phyloP scores from a whole-genome alignment of 2,329 filamentous ascomycete species.

The Pseudovirgaria hyperparasitica region DNA sequence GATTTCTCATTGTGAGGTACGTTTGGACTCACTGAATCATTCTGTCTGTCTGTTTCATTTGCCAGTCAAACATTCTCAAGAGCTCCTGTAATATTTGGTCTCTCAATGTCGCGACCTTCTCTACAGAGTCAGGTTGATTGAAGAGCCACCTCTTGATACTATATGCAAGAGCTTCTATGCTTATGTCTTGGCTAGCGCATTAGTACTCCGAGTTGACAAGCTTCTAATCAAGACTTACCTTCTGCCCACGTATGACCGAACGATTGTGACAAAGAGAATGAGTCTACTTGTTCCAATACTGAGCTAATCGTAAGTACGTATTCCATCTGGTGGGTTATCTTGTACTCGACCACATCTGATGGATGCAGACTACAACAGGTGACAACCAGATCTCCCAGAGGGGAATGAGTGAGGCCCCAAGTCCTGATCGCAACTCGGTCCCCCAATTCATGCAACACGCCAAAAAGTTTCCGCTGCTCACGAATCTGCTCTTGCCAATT shows the following conservation, averaged over 20 bases:
- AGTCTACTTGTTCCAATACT: too few species aligned
- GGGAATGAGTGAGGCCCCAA: slow-evolving; percentile 40
- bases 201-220: slow-evolving; percentile 2
- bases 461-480: slow-evolving; percentile 29
- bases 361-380: slow-evolving; percentile 41
- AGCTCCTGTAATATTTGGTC: slow-evolving; percentile 13
- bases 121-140: slow-evolving; percentile 14
- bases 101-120: slow-evolving; percentile 10
- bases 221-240: not conserved
- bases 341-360: slow-evolving; percentile 44
- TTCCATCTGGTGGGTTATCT: too few species aligned
- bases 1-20: too few species aligned
- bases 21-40: too few species aligned
- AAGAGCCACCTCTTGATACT: slow-evolving; percentile 21
- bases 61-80: slow-evolving; percentile 9
- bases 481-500: slow-evolving; percentile 29
- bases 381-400: slow-evolving; percentile 34
- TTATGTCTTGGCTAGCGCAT: too few species aligned
- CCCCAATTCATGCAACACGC: slow-evolving; percentile 36
- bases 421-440: slow-evolving; percentile 36
- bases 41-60: too few species aligned
- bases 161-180: slow-evolving; percentile 20
- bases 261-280: slow-evolving; percentile 5
- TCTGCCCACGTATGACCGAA: slow-evolving; percentile 6
- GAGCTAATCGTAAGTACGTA: too few species aligned